phyloP scores from a whole-genome alignment of 345 rosid genomes.

The Syzygium grande region DNA sequence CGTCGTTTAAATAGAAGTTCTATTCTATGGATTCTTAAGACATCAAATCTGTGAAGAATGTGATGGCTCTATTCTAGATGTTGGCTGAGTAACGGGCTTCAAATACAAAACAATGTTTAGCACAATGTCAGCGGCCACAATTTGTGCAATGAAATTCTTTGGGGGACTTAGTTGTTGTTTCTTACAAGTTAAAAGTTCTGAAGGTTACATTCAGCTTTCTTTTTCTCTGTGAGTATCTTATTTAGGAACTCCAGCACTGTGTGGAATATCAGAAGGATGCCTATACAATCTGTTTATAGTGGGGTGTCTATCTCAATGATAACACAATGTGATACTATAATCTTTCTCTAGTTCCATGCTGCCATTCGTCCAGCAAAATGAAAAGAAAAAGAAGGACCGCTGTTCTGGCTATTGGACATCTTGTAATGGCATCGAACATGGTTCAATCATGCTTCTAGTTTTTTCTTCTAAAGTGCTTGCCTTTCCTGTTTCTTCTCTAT shows the following conservation, averaged over 20 bases:
- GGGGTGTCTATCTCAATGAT: neutral
- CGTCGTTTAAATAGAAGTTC: neutral
- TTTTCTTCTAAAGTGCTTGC: too few relatives aligned
- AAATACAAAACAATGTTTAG: neutral
- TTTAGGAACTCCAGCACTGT: neutral
- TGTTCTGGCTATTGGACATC: neutral
- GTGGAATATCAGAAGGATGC: neutral
- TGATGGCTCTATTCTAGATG: neutral
- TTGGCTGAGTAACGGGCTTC: neutral
- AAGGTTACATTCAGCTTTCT: neutral
- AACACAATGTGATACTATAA: neutral
- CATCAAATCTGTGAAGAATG: neutral
- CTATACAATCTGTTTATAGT: neutral
- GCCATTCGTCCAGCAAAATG: too few relatives aligned
- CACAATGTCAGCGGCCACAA: neutral
- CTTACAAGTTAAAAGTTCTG: neutral
- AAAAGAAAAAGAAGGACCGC: neutral
- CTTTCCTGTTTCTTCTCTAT: neutral
- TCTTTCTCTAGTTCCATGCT: neutral
- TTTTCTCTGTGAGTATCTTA: neutral
- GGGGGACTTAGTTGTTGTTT: neutral
- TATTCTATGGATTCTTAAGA: fast-evolving
- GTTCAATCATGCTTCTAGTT: neutral
- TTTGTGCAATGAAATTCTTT: neutral
- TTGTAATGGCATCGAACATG: neutral